Evolutionary conservation across 179 eudicot genomes (phyloP), one percentile per base, ranked within the genome.

Genomic region (Sideroxylon spinosum): DNA sequence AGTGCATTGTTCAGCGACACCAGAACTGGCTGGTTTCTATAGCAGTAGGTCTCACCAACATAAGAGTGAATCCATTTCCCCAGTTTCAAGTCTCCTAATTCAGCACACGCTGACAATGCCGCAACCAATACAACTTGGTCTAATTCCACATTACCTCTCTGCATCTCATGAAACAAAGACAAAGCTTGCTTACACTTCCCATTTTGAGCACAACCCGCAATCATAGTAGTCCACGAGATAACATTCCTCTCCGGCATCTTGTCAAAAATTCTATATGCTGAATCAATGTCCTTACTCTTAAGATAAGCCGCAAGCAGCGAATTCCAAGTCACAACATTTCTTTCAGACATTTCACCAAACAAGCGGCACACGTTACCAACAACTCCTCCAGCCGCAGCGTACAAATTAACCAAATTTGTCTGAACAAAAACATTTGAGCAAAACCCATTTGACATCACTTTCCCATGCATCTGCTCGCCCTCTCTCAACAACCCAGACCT

Each of bases 401-500:
- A 91, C 46, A 92, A 78, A 82, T 89, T 88, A 11, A 92, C 85
- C 84, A 92, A 86, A 84, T 83, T 88, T 10, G 87, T 90, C 67
- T 71, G 28, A 61, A 90, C 83, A 80, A 86, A 86, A 76, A 89
- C 75, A 79, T 89, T 86, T 20, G 82, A 78, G 62, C 76, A 74
- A 79, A 88, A 87, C 81, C 97, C 93, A 72, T 76, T 76, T 61
- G 77, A 52, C 49, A 92, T 37, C 62, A 89, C 89, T 50, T 86
- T 85, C 83, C 88, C 93, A 61, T 92, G 97, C 46, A 92, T 52
- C 81, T 89, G 90, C 26, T 86, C 75, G 2, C 97, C 97, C 61
- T 88, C 90, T 62, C 77, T 74, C 59, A 84, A 65, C 85, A 87
- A 69, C 76, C 78, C 81, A 49, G 82, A 77, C 75, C 84, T 75